Base-by-base conservation (phyloP, 176 grass and related monocot genomes). In the Cenchrus fungigraminus region DNA sequence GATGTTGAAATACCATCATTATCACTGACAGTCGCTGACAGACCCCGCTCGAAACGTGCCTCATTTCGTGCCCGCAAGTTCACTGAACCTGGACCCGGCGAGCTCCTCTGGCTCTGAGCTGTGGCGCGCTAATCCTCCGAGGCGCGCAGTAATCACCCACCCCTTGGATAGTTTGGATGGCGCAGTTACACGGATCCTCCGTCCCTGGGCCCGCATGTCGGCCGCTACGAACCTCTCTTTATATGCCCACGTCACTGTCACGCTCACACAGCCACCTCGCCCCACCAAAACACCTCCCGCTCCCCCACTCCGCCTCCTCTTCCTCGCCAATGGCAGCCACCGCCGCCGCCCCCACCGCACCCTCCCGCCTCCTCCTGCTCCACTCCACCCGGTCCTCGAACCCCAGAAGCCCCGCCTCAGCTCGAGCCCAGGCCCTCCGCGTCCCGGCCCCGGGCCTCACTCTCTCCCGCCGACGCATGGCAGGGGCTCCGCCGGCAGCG, bases 361-460 rank as follows among this genome's bases (percentile, higher is more conserved):
- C 70, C 50, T 67, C 40, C 52, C 89, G 80, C 70, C 80, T 91
- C 14, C 52, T 61, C 74, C 80, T 75, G 68, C 61, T 29, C 80
- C 80, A 55, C 0, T 37, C 80, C n/a, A 61, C 14, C 12, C 43
- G 83, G 4, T 34, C 5, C 31, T 9, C 20, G 37, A 69, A 20
- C 52, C 22, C 61, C 12, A 53, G 52, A 43, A 13, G 5, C 58
- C 5, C 4, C 28, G 12, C 44, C 1, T 6, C 45, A 2, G 71
- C 8, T 4, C 31, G 8, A 55, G 1, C 72, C 4, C 75, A 15
- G 1, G 0, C 68, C 12, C 68, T 44, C 51, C 74, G 79, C 60
- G 17, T 56, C 61, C 19, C 65, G 28, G n/a, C 17, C 54, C 61
- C 32, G 16, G 22, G 76, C 68, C 80, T 80, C 75, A 8, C 80